These are phyloP conservation scores for Voacanga thouarsii DNA, from an alignment of 257 asterid genomes.

Conservation along the genomic window DNA sequence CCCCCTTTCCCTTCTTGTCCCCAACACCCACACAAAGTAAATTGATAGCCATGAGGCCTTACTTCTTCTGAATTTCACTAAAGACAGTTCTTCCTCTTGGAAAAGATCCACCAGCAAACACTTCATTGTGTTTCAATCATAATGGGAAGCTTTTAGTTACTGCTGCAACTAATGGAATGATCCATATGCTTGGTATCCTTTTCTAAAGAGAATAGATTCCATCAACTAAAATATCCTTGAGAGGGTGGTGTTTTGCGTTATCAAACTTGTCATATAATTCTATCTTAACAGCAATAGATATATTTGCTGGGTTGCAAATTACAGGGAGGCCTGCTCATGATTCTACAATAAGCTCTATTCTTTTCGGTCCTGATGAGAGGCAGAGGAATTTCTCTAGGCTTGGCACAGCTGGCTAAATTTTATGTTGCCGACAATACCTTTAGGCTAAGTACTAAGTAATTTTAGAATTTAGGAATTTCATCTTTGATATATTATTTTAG, in stretches of 20 bases:
- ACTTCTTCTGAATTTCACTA: conserved; percentile 49
- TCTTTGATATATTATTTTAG: no score
- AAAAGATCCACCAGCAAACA: conserved; percentile 93
- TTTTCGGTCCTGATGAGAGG: conserved; percentile 84
- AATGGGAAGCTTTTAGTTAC: conserved; percentile 98
- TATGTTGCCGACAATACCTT: no score
- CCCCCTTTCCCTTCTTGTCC: background rate
- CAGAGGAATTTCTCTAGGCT: conserved; percentile 44
- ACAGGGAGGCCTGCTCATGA: conserved; percentile 99
- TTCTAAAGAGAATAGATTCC: background rate
- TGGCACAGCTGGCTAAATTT: conserved; percentile 28
- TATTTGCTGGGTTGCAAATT: conserved; percentile 94
- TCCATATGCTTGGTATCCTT: conserved; percentile 99
- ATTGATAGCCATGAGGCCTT: conserved; percentile 32
- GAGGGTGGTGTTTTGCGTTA: background rate
- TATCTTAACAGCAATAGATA: conserved; percentile 66
- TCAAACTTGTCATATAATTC: conserved; percentile 3
- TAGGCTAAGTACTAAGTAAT: no score
- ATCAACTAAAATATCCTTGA: conserved; percentile 1
- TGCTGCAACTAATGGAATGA: conserved; percentile 95
- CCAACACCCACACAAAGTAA: background rate
- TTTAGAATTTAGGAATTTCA: no score
- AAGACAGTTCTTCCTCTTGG: conserved; percentile 99
- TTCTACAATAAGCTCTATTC: conserved; percentile 78
- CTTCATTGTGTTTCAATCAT: conserved; percentile 91